A percentile compares a stretch with the other conserved stretches of the same genome.
phyloP scores from a whole-genome alignment of 1,284 basidiomycete genomes.

The Puccinia coronata region DNA sequence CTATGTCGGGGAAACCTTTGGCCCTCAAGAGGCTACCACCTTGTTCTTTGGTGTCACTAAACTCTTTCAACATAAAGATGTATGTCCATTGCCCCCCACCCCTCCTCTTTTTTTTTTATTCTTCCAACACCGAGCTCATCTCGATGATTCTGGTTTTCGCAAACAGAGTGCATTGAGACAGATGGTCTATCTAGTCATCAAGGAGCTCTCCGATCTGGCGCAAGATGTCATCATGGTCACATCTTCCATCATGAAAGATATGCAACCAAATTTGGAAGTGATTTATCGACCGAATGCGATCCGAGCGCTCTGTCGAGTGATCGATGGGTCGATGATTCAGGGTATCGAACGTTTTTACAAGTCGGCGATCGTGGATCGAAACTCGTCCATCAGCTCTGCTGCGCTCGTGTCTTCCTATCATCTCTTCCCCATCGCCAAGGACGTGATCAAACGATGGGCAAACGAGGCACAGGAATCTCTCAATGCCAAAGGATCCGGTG shows the following conservation, averaged over 20 bases:
- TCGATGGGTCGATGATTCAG: constrained; percentile 97
- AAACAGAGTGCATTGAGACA: constrained; percentile 86
- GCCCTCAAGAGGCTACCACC: constrained; percentile 92
- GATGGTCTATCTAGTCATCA: constrained; percentile 98
- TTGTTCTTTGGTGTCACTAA: constrained; percentile 99
- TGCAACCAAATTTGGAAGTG: constrained; percentile 98
- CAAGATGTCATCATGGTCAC: constrained; percentile 99
- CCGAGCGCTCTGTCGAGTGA: constrained; percentile 90
- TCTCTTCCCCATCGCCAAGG: constrained; percentile 86
- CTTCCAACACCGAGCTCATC: not conserved
- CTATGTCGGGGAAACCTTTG: constrained; percentile 93
- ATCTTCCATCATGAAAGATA: constrained; percentile 99
- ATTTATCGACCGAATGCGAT: constrained; percentile 98
- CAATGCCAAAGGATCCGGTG: constrained; percentile 68
- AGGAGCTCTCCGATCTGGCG: constrained; percentile 91
- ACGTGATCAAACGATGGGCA: constrained; percentile 96
- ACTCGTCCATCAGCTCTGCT: constrained; percentile 90
- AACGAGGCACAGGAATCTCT: constrained; percentile 98
- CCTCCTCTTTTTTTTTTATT: constrained; percentile 2
- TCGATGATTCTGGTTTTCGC: not conserved
- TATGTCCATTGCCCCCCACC: constrained; percentile 68
- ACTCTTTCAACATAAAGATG: constrained; percentile 98
- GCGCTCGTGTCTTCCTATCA: constrained; percentile 97
- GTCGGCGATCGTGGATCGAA: constrained; percentile 96
- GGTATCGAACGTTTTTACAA: constrained; percentile 99